Conservation (phyloP, 163 green algal genomes). For the Coccomyxa subellipsoidea region DNA sequence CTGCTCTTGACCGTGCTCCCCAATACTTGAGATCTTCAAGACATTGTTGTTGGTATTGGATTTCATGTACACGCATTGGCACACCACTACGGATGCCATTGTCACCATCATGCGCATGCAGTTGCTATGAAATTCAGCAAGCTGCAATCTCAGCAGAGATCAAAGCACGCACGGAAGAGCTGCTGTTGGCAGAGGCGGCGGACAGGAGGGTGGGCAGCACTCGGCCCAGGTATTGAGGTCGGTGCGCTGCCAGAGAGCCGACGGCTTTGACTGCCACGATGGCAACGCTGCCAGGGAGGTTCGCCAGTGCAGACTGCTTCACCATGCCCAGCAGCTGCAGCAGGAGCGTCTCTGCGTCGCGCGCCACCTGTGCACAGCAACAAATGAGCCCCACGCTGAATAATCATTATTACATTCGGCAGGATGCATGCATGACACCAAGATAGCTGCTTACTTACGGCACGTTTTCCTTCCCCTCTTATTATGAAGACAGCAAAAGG, state of each 20-base stretch:
- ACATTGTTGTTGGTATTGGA: no score
- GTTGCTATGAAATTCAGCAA: no score
- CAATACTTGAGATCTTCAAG: no score
- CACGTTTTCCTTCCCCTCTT: neutral
- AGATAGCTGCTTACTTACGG: neutral
- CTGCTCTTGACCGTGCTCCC: no score
- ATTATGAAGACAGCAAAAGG: no score
- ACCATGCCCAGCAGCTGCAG: slow-evolving; percentile 37
- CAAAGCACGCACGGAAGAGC: no score
- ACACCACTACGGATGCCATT: no score
- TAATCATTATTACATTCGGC: neutral
- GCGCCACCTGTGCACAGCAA: slow-evolving; percentile 30
- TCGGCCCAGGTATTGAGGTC: slow-evolving; percentile 52
- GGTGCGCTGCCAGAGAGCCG: slow-evolving; percentile 34
- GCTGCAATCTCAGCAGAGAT: no score
- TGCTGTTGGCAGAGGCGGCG: slow-evolving; percentile 30
- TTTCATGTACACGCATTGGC: no score
- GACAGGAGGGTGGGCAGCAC: slow-evolving; percentile 49
- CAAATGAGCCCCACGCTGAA: no score
- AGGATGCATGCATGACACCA: neutral
- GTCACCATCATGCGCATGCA: no score
- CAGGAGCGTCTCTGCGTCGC: slow-evolving; percentile 34
- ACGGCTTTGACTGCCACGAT: slow-evolving; percentile 38
- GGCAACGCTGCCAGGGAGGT: slow-evolving; percentile 18
- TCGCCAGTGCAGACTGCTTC: slow-evolving; percentile 11